Percentiles rank a stretch among this genome's conserved stretches.
Conservation (phyloP, 2,329 filamentous ascomycete species). For the Helicocarpus griseus region DNA sequence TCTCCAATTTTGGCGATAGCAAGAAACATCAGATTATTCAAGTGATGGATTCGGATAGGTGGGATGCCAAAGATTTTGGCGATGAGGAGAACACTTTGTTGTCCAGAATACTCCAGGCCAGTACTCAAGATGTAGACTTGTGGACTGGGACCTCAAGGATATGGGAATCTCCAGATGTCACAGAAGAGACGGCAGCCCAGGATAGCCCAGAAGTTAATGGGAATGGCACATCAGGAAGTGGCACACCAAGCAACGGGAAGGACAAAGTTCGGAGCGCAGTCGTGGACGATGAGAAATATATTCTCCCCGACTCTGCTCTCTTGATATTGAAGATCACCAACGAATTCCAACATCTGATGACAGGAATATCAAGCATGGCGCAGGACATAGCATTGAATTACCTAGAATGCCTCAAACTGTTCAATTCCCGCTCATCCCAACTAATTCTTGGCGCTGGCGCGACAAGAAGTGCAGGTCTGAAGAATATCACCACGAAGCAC, state of each 20-base stretch:
- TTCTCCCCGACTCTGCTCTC: constrained; percentile 75
- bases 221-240: constrained; percentile 14
- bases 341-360: constrained; percentile 70
- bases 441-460: constrained; percentile 92
- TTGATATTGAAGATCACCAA: constrained; percentile 73
- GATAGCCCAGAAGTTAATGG: constrained; percentile 31
- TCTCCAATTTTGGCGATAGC: constrained; percentile 46
- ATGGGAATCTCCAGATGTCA: constrained; percentile 34
- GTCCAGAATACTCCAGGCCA: constrained; percentile 46
- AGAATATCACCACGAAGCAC: constrained; percentile 94
- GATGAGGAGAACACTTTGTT: constrained; percentile 43
- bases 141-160: constrained; percentile 46
- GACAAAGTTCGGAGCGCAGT: constrained; percentile 61
- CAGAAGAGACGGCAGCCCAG: constrained; percentile 20
- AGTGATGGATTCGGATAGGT: constrained; percentile 52
- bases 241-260: constrained; percentile 33
- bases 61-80: constrained; percentile 56
- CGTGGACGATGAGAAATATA: constrained; percentile 76
- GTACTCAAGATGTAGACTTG: constrained; percentile 47
- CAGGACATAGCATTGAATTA: constrained; percentile 70
- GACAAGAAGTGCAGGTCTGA: constrained; percentile 76
- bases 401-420: constrained; percentile 78
- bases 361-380: constrained; percentile 81
- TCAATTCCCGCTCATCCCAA: constrained; percentile 94
- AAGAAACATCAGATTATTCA: constrained; percentile 49